Evolutionary conservation across 352 stramenopile species (phyloP).

Genomic region (Pythium phragmitis): DNA sequence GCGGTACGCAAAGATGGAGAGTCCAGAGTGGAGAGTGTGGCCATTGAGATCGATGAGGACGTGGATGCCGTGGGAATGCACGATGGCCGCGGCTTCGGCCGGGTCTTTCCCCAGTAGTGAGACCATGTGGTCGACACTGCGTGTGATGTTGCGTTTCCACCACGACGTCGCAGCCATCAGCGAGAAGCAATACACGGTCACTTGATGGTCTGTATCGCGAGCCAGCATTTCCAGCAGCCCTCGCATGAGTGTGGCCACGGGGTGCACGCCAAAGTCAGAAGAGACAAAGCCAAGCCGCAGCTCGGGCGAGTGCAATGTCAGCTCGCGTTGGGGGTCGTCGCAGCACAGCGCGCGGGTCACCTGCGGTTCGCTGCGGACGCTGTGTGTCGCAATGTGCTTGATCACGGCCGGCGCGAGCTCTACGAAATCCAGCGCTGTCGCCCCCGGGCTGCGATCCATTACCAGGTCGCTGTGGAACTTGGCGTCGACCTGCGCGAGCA

Average conservation of each 20-base stretch:
- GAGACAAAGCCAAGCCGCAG: constrained; percentile 73
- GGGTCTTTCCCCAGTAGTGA: constrained; percentile 61
- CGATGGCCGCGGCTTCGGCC: constrained; percentile 41
- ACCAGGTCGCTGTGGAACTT: constrained; percentile 28
- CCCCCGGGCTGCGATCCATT: constrained; percentile 1
- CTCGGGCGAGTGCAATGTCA: constrained; percentile 29
- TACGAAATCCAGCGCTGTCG: constrained; percentile 49
- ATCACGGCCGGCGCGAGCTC: constrained; percentile 38
- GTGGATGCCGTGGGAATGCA: constrained; percentile 59
- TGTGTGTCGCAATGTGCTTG: constrained; percentile 17
- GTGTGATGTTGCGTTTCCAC: constrained; percentile 83
- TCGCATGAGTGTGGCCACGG: constrained; percentile 65
- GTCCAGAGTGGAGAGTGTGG: constrained; percentile 76
- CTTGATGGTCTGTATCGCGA: constrained; percentile 21
- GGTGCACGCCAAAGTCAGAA: constrained; percentile 83
- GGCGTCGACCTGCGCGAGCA: constrained; percentile 37
- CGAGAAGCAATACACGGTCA: constrained; percentile 74
- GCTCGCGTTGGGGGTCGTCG: background rate
- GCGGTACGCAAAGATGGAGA: constrained; percentile 60
- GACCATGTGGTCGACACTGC: constrained; percentile 61
- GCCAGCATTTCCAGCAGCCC: constrained; percentile 59
- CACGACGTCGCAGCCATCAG: constrained; percentile 57
- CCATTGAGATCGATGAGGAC: constrained; percentile 84
- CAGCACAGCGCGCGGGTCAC: constrained; percentile 10
- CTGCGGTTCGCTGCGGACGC: background rate